A percentile compares a stretch with the other conserved stretches of the same genome.
Evolutionary conservation across 2,329 filamentous ascomycete genomes (phyloP).

Genomic region (Canariomyces notabilis): DNA sequence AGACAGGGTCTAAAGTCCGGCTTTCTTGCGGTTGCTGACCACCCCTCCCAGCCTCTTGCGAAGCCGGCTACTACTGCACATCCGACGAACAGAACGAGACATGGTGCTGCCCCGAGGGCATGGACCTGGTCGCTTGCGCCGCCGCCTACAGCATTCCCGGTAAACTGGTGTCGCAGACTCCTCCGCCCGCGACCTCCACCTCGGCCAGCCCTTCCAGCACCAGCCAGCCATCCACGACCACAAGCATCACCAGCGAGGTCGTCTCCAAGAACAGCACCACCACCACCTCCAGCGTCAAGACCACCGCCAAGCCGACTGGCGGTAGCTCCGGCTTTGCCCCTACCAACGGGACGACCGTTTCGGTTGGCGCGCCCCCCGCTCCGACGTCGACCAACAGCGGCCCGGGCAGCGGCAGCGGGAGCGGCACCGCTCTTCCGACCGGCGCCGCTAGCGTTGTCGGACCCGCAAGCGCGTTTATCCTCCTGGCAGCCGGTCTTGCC

Average conservation of each 20-base stretch:
- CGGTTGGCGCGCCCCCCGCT: constrained; percentile 12
- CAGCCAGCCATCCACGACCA: constrained; percentile 16
- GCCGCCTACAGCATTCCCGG: constrained; percentile 44
- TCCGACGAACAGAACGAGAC: constrained; percentile 46
- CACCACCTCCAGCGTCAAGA: constrained; percentile 13
- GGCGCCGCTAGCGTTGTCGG: constrained; percentile 28
- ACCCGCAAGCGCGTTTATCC: constrained; percentile 28
- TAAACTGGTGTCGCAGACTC: constrained; percentile 43
- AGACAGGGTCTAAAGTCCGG: neutral
- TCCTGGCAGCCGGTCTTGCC: constrained; percentile 27
- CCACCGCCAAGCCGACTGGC: constrained; percentile 14
- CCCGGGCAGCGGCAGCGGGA: constrained; percentile 29
- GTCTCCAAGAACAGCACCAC: constrained; percentile 17
- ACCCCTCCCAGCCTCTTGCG: constrained; percentile 50
- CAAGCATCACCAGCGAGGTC: constrained; percentile 11
- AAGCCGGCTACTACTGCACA: constrained; percentile 59
- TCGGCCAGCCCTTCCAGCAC: constrained; percentile 30
- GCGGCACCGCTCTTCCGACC: no score
- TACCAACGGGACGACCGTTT: constrained; percentile 21
- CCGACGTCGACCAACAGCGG: constrained; percentile 24
- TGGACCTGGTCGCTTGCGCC: constrained; percentile 52
- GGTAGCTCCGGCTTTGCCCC: constrained; percentile 18
- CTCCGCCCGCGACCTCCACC: constrained; percentile 33
- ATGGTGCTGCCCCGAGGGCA: constrained; percentile 56
- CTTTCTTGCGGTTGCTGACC: constrained; percentile 13